These are phyloP conservation scores for Nicotiana sylvestris DNA, from an alignment of 257 asterid species.

Conservation along the genomic window DNA sequence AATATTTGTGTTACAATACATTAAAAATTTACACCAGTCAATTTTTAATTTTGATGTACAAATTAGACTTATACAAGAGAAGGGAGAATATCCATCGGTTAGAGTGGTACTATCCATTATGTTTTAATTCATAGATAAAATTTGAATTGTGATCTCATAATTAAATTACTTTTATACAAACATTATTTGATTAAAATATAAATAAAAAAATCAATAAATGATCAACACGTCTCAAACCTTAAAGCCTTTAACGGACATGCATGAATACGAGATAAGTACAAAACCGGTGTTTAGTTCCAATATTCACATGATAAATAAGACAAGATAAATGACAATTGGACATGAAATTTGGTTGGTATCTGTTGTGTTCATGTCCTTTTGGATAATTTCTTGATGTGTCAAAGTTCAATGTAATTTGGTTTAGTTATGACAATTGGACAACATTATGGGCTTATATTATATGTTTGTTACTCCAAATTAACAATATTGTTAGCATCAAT, in stretches of 20 bases:
- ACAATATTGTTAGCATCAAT: too few relatives aligned
- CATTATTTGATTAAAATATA: not conserved
- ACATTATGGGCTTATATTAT: too few relatives aligned
- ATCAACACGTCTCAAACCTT: not conserved
- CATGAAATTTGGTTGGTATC: not conserved
- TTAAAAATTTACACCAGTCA: not conserved
- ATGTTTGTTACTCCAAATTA: too few relatives aligned
- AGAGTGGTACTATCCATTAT: not conserved
- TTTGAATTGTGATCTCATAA: not conserved
- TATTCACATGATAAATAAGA: conserved; percentile 9
- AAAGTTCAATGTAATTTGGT: not conserved
- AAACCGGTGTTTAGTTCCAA: not conserved
- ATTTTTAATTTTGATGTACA: not conserved
- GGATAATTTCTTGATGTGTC: too few relatives aligned
- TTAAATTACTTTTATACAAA: not conserved
- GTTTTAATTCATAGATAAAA: not conserved
- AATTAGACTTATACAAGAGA: not conserved
- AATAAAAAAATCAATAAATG: not conserved
- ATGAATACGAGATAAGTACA: not conserved
- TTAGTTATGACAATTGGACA: not conserved
- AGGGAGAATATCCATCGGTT: not conserved
- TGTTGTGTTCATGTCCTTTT: not conserved
- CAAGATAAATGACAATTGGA: conserved; percentile 1
- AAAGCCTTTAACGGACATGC: not conserved
- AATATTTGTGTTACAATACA: not conserved